These are phyloP conservation scores for Furcasterigmium furcatum DNA, from an alignment of 2,329 filamentous ascomycete genomes.

Conservation along the genomic window DNA sequence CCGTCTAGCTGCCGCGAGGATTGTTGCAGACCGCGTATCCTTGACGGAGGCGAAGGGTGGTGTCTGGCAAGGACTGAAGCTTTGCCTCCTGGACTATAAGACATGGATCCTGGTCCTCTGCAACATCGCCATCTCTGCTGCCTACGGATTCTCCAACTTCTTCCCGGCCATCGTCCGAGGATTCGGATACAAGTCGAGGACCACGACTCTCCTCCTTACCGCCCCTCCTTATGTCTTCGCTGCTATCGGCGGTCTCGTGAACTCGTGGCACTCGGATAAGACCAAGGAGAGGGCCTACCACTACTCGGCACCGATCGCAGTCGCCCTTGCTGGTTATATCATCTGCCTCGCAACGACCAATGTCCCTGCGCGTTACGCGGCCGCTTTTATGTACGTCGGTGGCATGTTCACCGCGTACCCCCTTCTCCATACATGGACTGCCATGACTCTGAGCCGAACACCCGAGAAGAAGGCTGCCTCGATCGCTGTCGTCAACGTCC, in stretches of 20 bases:
- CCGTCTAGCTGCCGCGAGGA: slow-evolving; percentile 4
- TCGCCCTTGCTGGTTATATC: slow-evolving; percentile 25
- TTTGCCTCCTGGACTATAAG: slow-evolving; percentile 35
- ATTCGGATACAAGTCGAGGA: neutral
- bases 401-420: slow-evolving; percentile 7
- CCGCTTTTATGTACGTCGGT: slow-evolving; percentile 11
- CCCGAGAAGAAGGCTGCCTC: slow-evolving; percentile 59
- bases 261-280: slow-evolving; percentile 34
- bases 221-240: slow-evolving; percentile 14
- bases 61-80: slow-evolving; percentile 6
- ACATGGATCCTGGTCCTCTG: slow-evolving; percentile 29
- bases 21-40: slow-evolving; percentile 6
- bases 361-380: slow-evolving; percentile 6
- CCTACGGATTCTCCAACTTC: slow-evolving; percentile 15
- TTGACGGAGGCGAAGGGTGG: slow-evolving; percentile 4
- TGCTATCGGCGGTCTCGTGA: slow-evolving; percentile 16
- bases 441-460: slow-evolving; percentile 69
- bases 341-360: slow-evolving; percentile 7
- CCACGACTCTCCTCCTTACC: slow-evolving; percentile 12
- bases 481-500: neutral
- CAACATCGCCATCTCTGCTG: neutral
- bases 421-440: slow-evolving; percentile 64
- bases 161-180: slow-evolving; percentile 13
- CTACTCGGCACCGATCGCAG: slow-evolving; percentile 33
- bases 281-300: slow-evolving; percentile 46